A percentile compares a stretch with the other conserved stretches of the same genome.
Conservation (phyloP, 768 basidiomycete genomes). For the Hortiboletus flavorubellus region DNA sequence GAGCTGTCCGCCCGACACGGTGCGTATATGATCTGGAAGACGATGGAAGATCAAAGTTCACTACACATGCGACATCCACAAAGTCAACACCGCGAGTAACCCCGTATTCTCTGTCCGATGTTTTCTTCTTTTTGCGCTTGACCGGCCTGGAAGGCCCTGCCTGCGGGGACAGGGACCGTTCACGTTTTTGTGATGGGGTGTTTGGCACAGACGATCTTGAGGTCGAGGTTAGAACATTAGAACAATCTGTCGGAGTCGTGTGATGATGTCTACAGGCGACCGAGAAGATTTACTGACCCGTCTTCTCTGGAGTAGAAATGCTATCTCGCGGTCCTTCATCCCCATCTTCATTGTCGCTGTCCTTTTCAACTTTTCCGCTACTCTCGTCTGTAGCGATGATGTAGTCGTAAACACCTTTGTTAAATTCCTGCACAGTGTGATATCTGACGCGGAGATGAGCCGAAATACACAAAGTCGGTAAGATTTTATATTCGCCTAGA, state of each 20-base stretch:
- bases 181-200: slow-evolving; percentile 50
- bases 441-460: slow-evolving; percentile 49
- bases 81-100: slow-evolving; percentile 97
- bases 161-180: slow-evolving; percentile 45
- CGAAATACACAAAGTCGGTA: neutral
- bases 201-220: slow-evolving; percentile 6
- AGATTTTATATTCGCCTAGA: slow-evolving; percentile 53
- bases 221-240: slow-evolving; percentile 26
- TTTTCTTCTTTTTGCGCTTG: slow-evolving; percentile 52
- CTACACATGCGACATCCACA: slow-evolving; percentile 91
- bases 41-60: slow-evolving; percentile 97
- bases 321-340: slow-evolving; percentile 21
- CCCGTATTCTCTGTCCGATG: slow-evolving; percentile 76
- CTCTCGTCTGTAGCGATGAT: slow-evolving; percentile 97
- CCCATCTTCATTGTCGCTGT: slow-evolving; percentile 45
- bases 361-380: slow-evolving; percentile 49
- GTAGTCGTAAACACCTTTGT: slow-evolving; percentile 97
- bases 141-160: slow-evolving; percentile 37
- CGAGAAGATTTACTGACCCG: slow-evolving; percentile 24
- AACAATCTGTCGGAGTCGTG: slow-evolving; percentile 40
- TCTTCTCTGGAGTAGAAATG: slow-evolving; percentile 17
- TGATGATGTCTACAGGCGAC: slow-evolving; percentile 28
- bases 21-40: slow-evolving; percentile 90
- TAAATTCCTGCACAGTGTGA: slow-evolving; percentile 97
- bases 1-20: slow-evolving; percentile 93